Evolutionary conservation across 2,329 filamentous ascomycete species (phyloP).

Genomic region (Penicillium sp.): DNA sequence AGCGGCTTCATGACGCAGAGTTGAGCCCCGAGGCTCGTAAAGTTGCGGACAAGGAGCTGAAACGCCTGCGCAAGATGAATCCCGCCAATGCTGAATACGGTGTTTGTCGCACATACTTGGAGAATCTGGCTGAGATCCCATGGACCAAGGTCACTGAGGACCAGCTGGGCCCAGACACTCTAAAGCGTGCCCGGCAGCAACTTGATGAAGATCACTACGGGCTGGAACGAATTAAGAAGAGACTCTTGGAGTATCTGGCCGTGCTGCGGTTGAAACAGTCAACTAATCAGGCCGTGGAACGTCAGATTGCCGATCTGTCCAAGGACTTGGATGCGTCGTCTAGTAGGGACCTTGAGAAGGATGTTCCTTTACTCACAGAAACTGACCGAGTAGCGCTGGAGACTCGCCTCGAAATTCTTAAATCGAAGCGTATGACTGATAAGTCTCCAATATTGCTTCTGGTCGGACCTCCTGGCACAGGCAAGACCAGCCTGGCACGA

Average conservation of each 20-base stretch:
- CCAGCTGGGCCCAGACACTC: constrained; percentile 74
- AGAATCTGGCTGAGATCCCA: constrained; percentile 89
- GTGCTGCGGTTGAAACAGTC: constrained; percentile 94
- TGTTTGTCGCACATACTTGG: constrained; percentile 87
- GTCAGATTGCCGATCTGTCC: constrained; percentile 62
- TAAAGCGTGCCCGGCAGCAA: constrained; percentile 78
- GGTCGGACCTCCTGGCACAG: constrained; percentile 88
- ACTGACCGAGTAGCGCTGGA: constrained; percentile 47
- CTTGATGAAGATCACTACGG: constrained; percentile 96
- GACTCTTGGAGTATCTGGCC: constrained; percentile 89
- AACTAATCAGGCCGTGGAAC: constrained; percentile 77
- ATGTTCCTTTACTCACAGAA: constrained; percentile 52
- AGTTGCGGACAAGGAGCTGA: constrained; percentile 85
- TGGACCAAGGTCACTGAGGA: constrained; percentile 86
- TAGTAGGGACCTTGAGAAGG: constrained; percentile 53
- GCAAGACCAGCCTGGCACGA: constrained; percentile 92
- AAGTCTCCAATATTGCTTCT: constrained; percentile 94
- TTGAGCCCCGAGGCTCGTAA: constrained; percentile 82
- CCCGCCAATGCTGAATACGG: constrained; percentile 95
- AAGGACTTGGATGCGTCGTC: constrained; percentile 43
- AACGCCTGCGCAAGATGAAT: constrained; percentile 89
- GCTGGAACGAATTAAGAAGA: constrained; percentile 94
- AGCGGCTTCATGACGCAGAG: constrained; percentile 76
- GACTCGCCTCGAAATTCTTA: constrained; percentile 70
- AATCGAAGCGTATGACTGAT: constrained; percentile 81